These are phyloP conservation scores for Tylopilus balloui DNA, from an alignment of 768 basidiomycete genomes.

Conservation along the genomic window DNA sequence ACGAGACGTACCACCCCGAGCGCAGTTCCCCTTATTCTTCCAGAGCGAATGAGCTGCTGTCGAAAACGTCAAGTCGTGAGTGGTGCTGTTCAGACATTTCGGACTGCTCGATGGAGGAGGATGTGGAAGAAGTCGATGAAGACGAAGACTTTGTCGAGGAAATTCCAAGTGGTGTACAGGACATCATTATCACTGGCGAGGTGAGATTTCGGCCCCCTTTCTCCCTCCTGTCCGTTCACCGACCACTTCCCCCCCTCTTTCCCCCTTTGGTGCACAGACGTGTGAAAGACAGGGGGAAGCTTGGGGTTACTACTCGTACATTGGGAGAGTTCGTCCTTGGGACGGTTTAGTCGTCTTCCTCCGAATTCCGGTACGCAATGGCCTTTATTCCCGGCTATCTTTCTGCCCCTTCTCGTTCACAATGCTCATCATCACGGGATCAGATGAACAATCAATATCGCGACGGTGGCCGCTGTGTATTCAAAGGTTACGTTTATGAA, in stretches of 20 bases:
- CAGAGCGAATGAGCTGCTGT: slow-evolving; percentile 29
- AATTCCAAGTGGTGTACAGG: slow-evolving; percentile 39
- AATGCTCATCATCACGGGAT: slow-evolving; percentile 13
- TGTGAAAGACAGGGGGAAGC: slow-evolving; percentile 41
- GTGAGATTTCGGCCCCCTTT: slow-evolving; percentile 27
- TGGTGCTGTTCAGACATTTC: slow-evolving; percentile 26
- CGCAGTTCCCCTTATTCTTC: slow-evolving; percentile 36
- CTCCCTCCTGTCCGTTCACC: neutral
- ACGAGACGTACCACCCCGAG: slow-evolving; percentile 43
- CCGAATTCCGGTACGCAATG: slow-evolving; percentile 40
- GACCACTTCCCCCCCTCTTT: too few species aligned
- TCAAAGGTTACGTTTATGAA: slow-evolving; percentile 49
- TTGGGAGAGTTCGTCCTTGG: slow-evolving; percentile 49
- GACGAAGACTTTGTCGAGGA: slow-evolving; percentile 39
- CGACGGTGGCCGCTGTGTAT: slow-evolving; percentile 43
- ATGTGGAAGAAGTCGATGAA: slow-evolving; percentile 33
- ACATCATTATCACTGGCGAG: slow-evolving; percentile 51
- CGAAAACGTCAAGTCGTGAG: slow-evolving; percentile 10
- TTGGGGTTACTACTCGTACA: slow-evolving; percentile 45
- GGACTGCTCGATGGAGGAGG: slow-evolving; percentile 13
- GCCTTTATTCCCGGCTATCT: neutral
- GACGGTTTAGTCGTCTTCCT: slow-evolving; percentile 47
- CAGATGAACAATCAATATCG: slow-evolving; percentile 33
- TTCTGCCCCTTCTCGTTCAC: neutral
- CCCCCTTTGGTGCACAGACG: slow-evolving; percentile 33